Conservation (phyloP, 441 rosid species). For the Aquilaria agallochum region DNA sequence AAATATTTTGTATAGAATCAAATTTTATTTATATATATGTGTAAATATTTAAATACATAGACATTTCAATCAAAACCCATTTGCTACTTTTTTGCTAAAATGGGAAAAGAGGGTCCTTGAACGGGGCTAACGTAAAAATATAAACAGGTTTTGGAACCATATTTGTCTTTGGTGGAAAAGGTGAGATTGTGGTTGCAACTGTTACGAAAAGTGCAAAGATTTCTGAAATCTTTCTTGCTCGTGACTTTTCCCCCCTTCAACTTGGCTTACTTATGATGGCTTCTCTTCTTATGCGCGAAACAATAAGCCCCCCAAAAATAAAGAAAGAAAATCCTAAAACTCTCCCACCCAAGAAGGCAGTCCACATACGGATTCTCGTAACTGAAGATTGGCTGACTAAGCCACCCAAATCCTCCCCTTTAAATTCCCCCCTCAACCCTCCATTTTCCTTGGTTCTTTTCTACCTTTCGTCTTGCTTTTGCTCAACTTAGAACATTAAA, state of each 20-base stretch:
- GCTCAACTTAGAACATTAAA: conserved; percentile 11
- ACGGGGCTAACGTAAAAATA: conserved; percentile 31
- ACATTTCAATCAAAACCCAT: conserved; percentile 11
- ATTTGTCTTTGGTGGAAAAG: conserved; percentile 52
- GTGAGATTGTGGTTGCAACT: conserved; percentile 62
- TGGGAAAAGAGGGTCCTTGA: conserved; percentile 34
- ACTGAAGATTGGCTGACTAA: conserved; percentile 55
- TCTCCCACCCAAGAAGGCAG: conserved; percentile 56
- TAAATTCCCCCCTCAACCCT: conserved; percentile 40
- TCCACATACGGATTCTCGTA: conserved; percentile 65
- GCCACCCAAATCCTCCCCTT: conserved; percentile 40
- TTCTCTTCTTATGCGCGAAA: conserved; percentile 27
- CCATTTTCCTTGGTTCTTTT: conserved; percentile 32
- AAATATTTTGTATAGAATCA: conserved; percentile 3
- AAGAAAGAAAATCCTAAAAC: conserved; percentile 40
- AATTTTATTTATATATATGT: no score
- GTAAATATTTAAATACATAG: no score
- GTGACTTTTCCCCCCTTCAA: conserved; percentile 52
- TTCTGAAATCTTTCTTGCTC: conserved; percentile 68
- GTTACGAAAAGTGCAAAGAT: conserved; percentile 74
- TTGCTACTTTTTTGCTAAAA: conserved; percentile 29
- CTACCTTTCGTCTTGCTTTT: conserved; percentile 23
- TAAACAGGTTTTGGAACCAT: conserved; percentile 19
- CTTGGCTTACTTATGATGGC: conserved; percentile 57
- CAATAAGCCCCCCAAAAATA: conserved; percentile 30